Base-by-base conservation (phyloP, 2,329 filamentous ascomycete genomes). In the Aspergillus puulaauensis region DNA sequence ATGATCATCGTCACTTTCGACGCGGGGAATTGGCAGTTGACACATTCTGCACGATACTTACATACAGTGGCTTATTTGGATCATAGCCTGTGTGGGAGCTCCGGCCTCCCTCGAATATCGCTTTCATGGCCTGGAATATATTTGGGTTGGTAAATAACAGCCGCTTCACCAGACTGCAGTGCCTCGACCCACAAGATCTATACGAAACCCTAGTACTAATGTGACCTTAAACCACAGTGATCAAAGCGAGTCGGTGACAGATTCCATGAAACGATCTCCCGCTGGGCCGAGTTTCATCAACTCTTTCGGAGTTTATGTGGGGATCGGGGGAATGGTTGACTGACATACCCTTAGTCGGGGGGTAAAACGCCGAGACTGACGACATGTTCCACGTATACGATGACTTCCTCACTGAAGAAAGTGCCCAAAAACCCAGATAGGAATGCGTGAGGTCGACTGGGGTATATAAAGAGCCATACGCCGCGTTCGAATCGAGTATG, bases 371-470 rank as follows among this genome's bases (percentile, higher is more conserved):
- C 44, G 48, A 57, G 9, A 23, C 33, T 47, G 49, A 45, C 24
- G 14, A 31, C 33, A 40, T 54, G 52, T 54, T 54, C 52, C 52
- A 54, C 52, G 52, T 54, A 54, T 47, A 54, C n/a, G 52, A 44
- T 9, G 27, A 5, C 21, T 48, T 46, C 14, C 49, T 19, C 14
- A 31, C 23, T 46, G 21, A 39, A 24, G 31, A 24, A 24, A 37
- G 4, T 15, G 27, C n/a, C n/a, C 12, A n/a, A 17, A 2, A 35
- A 31, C 27, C 7, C 27, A 24, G 24, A 12, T 35, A 44, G 19
- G 21, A 23, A 11, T 8, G 6, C 17, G 15, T 27, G n/a, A 19
- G 27, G 21, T 23, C 8, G 19, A 15, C 17, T 11, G 40, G 41
- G n/a, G 31, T 50, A 51, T 45, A 52, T 23, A 52, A 47, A 44